phyloP scores from a whole-genome alignment of 495 filamentous ascomycete species.

The Neurospora hispaniola region DNA sequence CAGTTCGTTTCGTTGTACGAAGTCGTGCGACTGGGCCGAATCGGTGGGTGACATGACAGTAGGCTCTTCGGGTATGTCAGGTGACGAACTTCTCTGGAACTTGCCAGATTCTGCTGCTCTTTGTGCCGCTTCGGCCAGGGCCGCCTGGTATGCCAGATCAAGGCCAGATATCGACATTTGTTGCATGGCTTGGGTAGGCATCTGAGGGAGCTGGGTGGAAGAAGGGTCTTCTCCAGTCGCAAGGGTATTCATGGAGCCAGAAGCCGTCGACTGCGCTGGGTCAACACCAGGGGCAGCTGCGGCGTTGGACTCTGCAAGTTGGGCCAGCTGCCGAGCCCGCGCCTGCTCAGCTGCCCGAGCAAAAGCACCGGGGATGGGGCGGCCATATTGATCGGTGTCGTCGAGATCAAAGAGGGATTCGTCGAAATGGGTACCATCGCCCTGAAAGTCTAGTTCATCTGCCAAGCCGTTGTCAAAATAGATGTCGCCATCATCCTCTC shows the following conservation, averaged over 20 bases:
- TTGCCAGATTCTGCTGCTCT: conserved; percentile 60
- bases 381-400: conserved; percentile 44
- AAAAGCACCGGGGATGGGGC: conserved; percentile 40
- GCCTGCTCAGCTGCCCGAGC: conserved; percentile 30
- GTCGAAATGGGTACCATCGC: conserved; percentile 52
- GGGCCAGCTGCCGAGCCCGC: conserved; percentile 16
- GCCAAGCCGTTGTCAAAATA: conserved; percentile 72
- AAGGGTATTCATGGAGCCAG: conserved; percentile 25
- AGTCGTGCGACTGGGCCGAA: conserved; percentile 21
- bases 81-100: conserved; percentile 51
- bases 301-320: conserved; percentile 16
- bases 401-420: conserved; percentile 71
- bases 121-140: conserved; percentile 68
- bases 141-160: conserved; percentile 66
- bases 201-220: conserved; percentile 12
- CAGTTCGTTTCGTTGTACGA: conserved; percentile 13
- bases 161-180: conserved; percentile 23
- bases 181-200: conserved; percentile 3
- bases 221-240: conserved; percentile 4
- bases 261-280: conserved; percentile 20
- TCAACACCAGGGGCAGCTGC: background rate
- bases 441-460: conserved; percentile 37
- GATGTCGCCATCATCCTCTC: conserved; percentile 53
- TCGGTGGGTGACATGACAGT: conserved; percentile 35
- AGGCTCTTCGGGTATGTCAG: conserved; percentile 36